Percentiles rank a stretch among this genome's conserved stretches.
phyloP scores from a whole-genome alignment of 192 early-diverging fungal species.

The Backusella circina region DNA sequence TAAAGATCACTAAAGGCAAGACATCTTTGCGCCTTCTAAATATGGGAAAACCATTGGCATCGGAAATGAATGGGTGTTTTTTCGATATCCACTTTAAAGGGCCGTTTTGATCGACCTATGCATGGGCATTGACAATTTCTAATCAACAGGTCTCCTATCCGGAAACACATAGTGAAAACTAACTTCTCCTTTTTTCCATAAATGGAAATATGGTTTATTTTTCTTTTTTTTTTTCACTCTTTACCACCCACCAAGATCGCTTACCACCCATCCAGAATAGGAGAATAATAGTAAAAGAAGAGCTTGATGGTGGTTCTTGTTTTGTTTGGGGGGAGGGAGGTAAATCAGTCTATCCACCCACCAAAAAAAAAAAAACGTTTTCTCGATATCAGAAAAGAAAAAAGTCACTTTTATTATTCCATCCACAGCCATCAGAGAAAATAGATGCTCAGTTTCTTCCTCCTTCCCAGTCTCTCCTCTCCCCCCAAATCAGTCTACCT shows the following conservation, averaged over 20 bases:
- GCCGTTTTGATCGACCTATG: background rate
- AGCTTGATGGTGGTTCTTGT: too few relatives aligned
- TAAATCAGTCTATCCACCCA: background rate
- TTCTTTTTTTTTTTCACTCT: background rate
- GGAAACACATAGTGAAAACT: background rate
- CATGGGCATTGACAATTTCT: background rate
- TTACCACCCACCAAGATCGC: background rate
- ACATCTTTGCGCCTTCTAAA: slow-evolving; percentile 1
- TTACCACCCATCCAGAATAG: too few relatives aligned
- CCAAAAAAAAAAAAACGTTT: background rate
- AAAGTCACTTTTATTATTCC: too few relatives aligned
- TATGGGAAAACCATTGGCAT: background rate
- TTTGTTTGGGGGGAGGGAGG: too few relatives aligned
- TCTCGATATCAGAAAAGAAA: background rate
- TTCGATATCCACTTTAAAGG: background rate
- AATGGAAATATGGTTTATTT: background rate
- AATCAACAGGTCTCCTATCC: background rate
- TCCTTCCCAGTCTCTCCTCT: too few relatives aligned
- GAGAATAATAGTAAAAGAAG: too few relatives aligned
- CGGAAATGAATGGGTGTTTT: background rate
- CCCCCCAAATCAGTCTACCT: background rate
- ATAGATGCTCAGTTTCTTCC: background rate
- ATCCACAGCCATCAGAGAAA: background rate
- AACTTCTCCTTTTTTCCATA: background rate
- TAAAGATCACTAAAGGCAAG: background rate